phyloP scores from a whole-genome alignment of 148 eudicot genomes.

The Talinum fruticosum region DNA sequence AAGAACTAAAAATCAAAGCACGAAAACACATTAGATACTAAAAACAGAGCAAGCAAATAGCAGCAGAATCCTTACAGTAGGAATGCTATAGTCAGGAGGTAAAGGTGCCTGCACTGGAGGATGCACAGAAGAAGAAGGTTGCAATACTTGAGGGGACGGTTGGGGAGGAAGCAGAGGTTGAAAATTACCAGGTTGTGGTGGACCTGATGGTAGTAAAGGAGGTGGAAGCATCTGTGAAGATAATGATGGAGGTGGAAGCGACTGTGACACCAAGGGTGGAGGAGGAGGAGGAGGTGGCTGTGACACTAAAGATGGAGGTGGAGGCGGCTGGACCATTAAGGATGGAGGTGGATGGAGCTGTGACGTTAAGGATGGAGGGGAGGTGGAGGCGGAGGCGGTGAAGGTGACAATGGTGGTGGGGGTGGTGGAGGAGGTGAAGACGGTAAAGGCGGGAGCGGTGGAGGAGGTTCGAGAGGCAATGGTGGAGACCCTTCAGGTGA shows the following conservation, averaged over 20 bases:
- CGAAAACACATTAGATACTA: not conserved
- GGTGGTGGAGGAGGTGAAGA: slow-evolving; percentile 66
- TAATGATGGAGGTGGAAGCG: slow-evolving; percentile 40
- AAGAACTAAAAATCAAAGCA: slow-evolving; percentile 15
- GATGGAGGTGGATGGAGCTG: slow-evolving; percentile 63
- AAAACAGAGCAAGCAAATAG: not conserved
- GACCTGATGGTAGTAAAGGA: slow-evolving; percentile 21
- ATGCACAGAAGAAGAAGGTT: slow-evolving; percentile 35
- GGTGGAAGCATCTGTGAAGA: slow-evolving; percentile 32
- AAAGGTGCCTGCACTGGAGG: slow-evolving; percentile 31
- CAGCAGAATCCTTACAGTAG: slow-evolving; percentile 29
- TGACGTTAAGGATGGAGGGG: slow-evolving; percentile 39
- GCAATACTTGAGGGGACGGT: slow-evolving; percentile 38
- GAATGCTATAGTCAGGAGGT: slow-evolving; percentile 24
- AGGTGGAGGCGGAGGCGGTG: slow-evolving; percentile 40
- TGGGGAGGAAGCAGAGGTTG: slow-evolving; percentile 33
- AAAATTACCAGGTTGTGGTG: slow-evolving; percentile 22
- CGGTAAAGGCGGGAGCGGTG: slow-evolving; percentile 81
- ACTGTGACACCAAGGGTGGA: slow-evolving; percentile 31
- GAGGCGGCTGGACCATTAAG: slow-evolving; percentile 51
- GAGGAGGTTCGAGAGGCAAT: slow-evolving; percentile 65
- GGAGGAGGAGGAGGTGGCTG: slow-evolving; percentile 44
- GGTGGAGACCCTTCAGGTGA: slow-evolving; percentile 71
- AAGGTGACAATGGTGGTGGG: slow-evolving; percentile 39
- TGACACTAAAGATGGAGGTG: slow-evolving; percentile 40